Base-by-base conservation (phyloP, 768 basidiomycete species). In the Trametes elegans region DNA sequence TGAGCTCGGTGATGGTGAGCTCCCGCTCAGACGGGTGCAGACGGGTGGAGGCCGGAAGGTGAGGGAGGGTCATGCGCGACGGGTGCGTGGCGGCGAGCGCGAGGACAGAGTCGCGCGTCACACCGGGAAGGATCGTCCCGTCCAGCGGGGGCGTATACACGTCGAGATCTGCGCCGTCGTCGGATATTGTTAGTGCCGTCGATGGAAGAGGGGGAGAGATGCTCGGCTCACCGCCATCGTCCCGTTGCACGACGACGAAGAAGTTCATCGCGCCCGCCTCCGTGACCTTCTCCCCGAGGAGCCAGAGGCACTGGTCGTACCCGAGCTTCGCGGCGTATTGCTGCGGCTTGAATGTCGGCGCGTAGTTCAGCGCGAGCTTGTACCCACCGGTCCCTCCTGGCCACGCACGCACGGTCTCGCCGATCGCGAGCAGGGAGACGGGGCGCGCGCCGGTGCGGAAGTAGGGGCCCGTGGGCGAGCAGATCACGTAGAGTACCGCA, bases 61-160 rank as follows among this genome's bases (percentile, higher is more conserved):
- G 73, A 5, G 70, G 72, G 52, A 82, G 70, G 46, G 56, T 51
- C 42, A 59, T 65, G 31, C 70, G 69, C 13, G 60, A 55, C 8
- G 61, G 60, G 59, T 91, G 90, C 8, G 83, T 84, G 14, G 81
- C 73, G 4, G 83, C 80, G 39, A 98, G 84, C 0, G 76, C 64
- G 34, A 97, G 79, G 38, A 90, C 84, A 24, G 91, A 93, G 64
- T 89, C 88, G 58, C 95, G 85, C 7, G 94, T 97, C 23, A 98
- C 84, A 40, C 95, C 93, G 2, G 94, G 93, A 2, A 98, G 82
- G 64, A 98, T 92, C 71, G 91, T 88, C 45, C 94, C 93, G 67
- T 90, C 92, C 56, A 97, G 74, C 13, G 92, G 88, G 2, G 95
- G 90, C 1, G 96, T 97, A 59, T 92, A 77, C 49, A 97, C 77